A percentile compares a stretch with the other conserved stretches of the same genome.
phyloP scores from a whole-genome alignment of 2,329 filamentous ascomycete genomes.

The Apiospora malaysiana region DNA sequence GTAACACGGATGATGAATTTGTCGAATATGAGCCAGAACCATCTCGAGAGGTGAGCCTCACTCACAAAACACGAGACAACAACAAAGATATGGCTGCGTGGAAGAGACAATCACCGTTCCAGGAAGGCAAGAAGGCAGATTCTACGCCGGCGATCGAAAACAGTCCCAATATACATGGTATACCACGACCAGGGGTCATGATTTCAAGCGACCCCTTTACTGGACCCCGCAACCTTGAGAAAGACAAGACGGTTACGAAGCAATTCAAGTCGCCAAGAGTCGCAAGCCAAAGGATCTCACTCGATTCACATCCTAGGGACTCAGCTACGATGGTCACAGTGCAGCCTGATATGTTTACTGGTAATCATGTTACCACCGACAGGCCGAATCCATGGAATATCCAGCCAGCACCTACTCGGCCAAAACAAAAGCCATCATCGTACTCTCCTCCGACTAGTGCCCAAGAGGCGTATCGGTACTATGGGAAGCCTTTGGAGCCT shows the following conservation, averaged over 20 bases:
- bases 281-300: not conserved
- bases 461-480: not conserved
- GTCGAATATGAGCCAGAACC: not conserved
- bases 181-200: too few species aligned
- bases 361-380: not conserved
- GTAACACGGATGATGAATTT: not conserved
- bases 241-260: not conserved
- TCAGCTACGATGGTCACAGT: not conserved
- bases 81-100: not conserved
- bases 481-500: not conserved
- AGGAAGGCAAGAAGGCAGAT: not conserved
- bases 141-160: not conserved
- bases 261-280: not conserved
- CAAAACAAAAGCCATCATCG: not conserved
- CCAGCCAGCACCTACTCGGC: not conserved
- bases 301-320: not conserved
- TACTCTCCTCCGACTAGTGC: not conserved
- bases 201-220: not conserved
- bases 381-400: not conserved
- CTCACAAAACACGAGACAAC: not conserved
- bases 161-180: not conserved
- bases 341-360: not conserved
- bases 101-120: not conserved
- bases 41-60: not conserved
- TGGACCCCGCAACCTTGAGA: not conserved